Conservation (phyloP, 140 eudicot species). For the Flaveria floridana region DNA sequence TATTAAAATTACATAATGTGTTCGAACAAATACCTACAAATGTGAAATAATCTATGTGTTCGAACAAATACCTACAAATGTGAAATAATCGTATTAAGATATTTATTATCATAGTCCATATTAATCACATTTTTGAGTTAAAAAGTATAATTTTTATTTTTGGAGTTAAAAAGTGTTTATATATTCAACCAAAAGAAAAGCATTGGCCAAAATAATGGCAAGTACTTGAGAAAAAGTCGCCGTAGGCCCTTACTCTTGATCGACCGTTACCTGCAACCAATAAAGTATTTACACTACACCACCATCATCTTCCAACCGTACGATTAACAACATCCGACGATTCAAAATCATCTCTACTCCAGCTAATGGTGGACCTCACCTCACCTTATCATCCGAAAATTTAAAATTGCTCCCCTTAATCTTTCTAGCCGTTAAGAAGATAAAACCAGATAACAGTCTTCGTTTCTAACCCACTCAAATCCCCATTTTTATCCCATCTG, state of each 20-base stretch:
- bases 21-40: no score
- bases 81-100: no score
- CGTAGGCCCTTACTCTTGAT: slow-evolving; percentile 21
- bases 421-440: slow-evolving; percentile 45
- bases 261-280: slow-evolving; percentile 32
- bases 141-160: no score
- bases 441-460: slow-evolving; percentile 33
- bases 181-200: background rate
- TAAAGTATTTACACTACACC: background rate
- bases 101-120: no score
- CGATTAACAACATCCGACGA: slow-evolving; percentile 26
- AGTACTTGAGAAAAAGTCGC: slow-evolving; percentile 23
- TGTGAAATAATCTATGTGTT: no score
- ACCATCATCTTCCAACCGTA: background rate
- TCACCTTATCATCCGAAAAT: slow-evolving; percentile 19
- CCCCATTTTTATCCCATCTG: slow-evolving; percentile 34
- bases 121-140: no score
- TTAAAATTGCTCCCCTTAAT: slow-evolving; percentile 24
- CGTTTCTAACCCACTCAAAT: slow-evolving; percentile 16
- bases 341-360: slow-evolving; percentile 20
- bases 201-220: slow-evolving; percentile 1
- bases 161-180: background rate
- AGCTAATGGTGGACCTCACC: slow-evolving; percentile 34
- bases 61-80: no score
- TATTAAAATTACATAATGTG: no score